These are phyloP conservation scores for Polychaeton citri DNA, from an alignment of 2,329 filamentous ascomycete genomes.

Conservation along the genomic window DNA sequence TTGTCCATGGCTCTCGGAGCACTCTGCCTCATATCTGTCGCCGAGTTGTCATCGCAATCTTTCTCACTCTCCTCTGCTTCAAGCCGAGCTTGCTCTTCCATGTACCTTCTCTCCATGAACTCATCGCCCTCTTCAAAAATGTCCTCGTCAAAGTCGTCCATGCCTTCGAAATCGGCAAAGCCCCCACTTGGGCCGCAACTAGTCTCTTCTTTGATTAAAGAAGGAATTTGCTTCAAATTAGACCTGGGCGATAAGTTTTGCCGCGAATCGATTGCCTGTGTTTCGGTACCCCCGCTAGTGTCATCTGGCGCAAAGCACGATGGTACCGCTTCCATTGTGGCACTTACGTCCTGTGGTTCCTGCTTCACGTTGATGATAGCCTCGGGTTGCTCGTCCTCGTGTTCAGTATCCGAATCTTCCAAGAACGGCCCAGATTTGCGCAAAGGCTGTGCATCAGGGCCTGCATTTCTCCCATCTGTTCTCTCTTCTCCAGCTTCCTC, in stretches of 20 bases:
- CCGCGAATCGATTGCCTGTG: neutral
- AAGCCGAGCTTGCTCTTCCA: conserved; percentile 53
- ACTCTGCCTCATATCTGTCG: conserved; percentile 3
- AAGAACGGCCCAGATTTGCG: conserved; percentile 49
- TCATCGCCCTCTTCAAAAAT: conserved; percentile 42
- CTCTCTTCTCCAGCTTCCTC: conserved; percentile 8
- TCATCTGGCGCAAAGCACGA: neutral
- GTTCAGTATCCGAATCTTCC: conserved; percentile 54
- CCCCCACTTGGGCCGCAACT: conserved; percentile 36
- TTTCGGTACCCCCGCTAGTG: neutral
- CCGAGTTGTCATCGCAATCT: conserved; percentile 13
- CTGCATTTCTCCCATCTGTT: conserved; percentile 15
- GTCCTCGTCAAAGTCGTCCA: conserved; percentile 49
- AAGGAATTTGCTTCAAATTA: conserved; percentile 5
- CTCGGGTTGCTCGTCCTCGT: conserved; percentile 19
- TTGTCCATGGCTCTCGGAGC: conserved; percentile 4
- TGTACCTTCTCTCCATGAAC: conserved; percentile 45
- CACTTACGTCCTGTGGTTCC: neutral
- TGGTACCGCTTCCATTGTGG: neutral
- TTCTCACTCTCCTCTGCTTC: conserved; percentile 40
- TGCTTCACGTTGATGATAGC: conserved; percentile 10
- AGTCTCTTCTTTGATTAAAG: conserved; percentile 35
- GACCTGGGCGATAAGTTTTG: neutral
- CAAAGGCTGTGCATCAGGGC: neutral
- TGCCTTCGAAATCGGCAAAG: conserved; percentile 35